A percentile compares a stretch with the other conserved stretches of the same genome.
Conservation (phyloP, 1,284 basidiomycete species). For the Pseudozyma tsukubaensis region DNA sequence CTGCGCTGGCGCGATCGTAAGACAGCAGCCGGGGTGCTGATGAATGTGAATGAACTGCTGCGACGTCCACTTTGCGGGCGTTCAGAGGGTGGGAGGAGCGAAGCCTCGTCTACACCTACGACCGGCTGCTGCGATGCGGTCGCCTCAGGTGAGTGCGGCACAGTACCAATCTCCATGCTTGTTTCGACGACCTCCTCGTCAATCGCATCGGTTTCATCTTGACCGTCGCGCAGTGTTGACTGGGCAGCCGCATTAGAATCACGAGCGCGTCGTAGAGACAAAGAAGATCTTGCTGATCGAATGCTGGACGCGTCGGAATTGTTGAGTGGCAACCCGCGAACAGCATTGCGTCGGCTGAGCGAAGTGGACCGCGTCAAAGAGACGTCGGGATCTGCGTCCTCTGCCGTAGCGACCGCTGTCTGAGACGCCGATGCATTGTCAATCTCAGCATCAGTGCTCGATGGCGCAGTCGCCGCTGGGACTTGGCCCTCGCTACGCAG, state of each 20-base stretch:
- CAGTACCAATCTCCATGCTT: constrained; percentile 26
- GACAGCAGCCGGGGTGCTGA: constrained; percentile 40
- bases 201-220: constrained; percentile 12
- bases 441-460: neutral
- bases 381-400: constrained; percentile 27
- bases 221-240: neutral
- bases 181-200: constrained; percentile 33
- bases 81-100: constrained; percentile 16
- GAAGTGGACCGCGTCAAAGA: constrained; percentile 33
- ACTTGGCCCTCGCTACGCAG: neutral
- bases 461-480: neutral
- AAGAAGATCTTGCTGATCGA: constrained; percentile 28
- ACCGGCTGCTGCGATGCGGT: neutral
- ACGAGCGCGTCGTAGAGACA: constrained; percentile 14
- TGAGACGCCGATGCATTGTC: neutral
- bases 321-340: constrained; percentile 25
- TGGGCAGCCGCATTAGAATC: neutral
- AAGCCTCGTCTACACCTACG: neutral
- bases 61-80: constrained; percentile 14
- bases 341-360: constrained; percentile 38
- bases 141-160: constrained; percentile 5
- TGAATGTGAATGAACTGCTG: constrained; percentile 40
- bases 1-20: constrained; percentile 32
- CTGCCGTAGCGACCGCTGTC: neutral
- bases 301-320: constrained; percentile 31